Conservation (phyloP, 345 rosid species). For the Lepidium aucheri region DNA sequence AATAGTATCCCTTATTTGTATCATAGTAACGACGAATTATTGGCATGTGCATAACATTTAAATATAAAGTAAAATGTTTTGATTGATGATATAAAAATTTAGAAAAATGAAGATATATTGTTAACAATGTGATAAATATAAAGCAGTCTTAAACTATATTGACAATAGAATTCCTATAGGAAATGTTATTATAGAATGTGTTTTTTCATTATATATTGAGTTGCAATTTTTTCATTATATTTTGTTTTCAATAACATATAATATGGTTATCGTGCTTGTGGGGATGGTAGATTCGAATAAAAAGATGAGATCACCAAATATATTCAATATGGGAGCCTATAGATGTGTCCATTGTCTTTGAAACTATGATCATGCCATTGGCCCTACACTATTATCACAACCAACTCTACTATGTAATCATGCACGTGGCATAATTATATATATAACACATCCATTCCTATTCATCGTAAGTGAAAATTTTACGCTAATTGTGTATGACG, state of each 20-base stretch:
- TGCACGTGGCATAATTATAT: not conserved
- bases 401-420: slow-evolving; percentile 2
- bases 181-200: no score
- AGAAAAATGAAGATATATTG: no score
- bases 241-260: no score
- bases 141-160: no score
- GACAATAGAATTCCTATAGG: no score
- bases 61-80: not conserved
- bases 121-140: no score
- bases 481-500: not conserved
- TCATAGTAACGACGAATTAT: no score
- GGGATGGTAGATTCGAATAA: slow-evolving; percentile 1
- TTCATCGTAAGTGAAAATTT: not conserved
- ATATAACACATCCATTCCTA: not conserved
- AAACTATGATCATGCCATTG: slow-evolving; percentile 1
- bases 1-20: not conserved
- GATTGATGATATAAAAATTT: no score
- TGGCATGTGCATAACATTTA: not conserved
- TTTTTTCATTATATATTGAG: no score
- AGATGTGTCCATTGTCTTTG: slow-evolving; percentile 3
- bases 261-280: not conserved
- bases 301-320: not conserved
- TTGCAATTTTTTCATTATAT: no score
- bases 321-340: slow-evolving; percentile 8
- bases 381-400: slow-evolving; percentile 10